Conservation (phyloP, 306 rosid genomes). For the Cicer pinnatifidum region DNA sequence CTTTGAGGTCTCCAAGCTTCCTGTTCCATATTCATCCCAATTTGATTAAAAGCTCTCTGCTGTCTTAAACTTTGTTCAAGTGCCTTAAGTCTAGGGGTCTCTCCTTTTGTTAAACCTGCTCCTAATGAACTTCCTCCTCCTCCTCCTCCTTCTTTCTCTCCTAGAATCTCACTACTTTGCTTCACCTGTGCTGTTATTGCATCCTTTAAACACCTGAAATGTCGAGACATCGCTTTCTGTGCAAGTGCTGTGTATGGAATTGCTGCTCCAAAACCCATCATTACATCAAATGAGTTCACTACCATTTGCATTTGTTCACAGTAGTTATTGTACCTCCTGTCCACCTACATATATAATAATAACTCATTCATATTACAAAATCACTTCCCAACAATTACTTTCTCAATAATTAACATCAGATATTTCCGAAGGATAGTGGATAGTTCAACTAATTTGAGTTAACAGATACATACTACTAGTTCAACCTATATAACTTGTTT, state of each 20-base stretch:
- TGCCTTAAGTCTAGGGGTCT: slow-evolving; percentile 90
- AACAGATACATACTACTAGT: too few species aligned
- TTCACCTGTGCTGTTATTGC: slow-evolving; percentile 71
- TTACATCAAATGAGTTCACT: slow-evolving; percentile 85
- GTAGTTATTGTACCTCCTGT: slow-evolving; percentile 86
- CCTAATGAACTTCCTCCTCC: slow-evolving; percentile 41
- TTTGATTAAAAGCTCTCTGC: slow-evolving; percentile 91
- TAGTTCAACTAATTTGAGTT: too few species aligned
- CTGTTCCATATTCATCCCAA: slow-evolving; percentile 93
- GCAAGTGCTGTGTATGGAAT: slow-evolving; percentile 92
- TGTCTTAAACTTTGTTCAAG: slow-evolving; percentile 89
- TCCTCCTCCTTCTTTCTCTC: slow-evolving; percentile 87
- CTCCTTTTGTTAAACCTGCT: slow-evolving; percentile 83
- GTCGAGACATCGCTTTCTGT: slow-evolving; percentile 95
- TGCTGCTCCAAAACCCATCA: slow-evolving; percentile 94
- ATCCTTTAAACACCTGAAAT: slow-evolving; percentile 93
- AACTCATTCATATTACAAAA: too few species aligned
- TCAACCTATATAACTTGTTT: too few species aligned
- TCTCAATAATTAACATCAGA: too few species aligned
- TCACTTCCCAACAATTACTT: too few species aligned
- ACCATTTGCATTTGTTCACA: slow-evolving; percentile 99
- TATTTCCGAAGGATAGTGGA: too few species aligned
- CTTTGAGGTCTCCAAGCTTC: slow-evolving; percentile 99
- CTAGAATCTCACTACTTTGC: slow-evolving; percentile 76
- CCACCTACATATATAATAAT: slow-evolving; percentile 54